Evolutionary conservation across 73 alveolate species (phyloP), one percentile per base, ranked within the genome.

Genomic region (Paramecium primaurelia): DNA sequence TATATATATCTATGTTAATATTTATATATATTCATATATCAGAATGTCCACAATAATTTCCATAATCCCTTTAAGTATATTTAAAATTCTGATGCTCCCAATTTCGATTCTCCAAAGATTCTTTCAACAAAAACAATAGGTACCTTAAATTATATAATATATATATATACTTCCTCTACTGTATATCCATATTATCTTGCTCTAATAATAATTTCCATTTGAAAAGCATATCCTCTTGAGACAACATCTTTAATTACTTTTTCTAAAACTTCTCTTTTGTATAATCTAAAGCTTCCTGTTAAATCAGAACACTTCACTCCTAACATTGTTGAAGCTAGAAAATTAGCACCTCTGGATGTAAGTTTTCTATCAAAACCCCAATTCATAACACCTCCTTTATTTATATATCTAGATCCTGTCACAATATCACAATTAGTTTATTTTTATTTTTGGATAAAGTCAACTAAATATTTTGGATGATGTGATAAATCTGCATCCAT

Each of bases 401-500:
- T 89, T 18, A 45, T 77, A 87, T 98, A 98, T 92, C 99, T 95
- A 3, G 99, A 96, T 26, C 99, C 99, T 22, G 99, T 98, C 44
- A 98, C 99, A 14, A 98, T 94, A 91, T 98, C 99, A 58, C 97
- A 89, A 38, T 94, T 91, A 3, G 99, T 97, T 60, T 92, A 96
- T 92, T 95, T 86, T 93, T 98, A 98, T 85, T 93, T 96, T 89
- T 54, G 36, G 16, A 93, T 88, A 60, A 94, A 93, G 38, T 96
- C 95, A 4, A 95, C 92, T 36, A 96, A 92, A 86, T 86, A 94
- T 89, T 93, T 95, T 73, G 98, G 99, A 89, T 98, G 99, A 92
- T 98, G 99, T 10, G 99, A 97, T 88, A 98, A 92, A 92, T 98
- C 99, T 28, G 99, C 99, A 93, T 98, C 99, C 99, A 98, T 98